Base-by-base conservation (phyloP, 495 filamentous ascomycete species). In the Clavariopsis aquatica region DNA sequence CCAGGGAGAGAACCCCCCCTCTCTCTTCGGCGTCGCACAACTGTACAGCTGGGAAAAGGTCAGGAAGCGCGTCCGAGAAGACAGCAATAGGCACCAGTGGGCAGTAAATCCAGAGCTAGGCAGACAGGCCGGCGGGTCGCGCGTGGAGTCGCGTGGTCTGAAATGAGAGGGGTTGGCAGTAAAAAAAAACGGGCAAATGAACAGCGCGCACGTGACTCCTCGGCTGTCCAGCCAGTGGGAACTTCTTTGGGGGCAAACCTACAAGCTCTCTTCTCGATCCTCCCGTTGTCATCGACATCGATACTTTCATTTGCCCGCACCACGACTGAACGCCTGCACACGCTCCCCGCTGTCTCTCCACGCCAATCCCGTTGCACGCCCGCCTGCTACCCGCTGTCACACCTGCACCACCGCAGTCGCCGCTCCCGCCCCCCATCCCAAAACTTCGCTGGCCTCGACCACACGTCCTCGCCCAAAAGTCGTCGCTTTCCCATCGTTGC, bases 361-460 rank as follows among this genome's bases (percentile, higher is more conserved):
- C 10, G 15, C 58, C 17, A 52, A n/a, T 52, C 51, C 52, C 24
- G 41, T 45, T 47, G 47, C 58, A 34, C 28, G 27, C 45, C 29
- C 41, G 9, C 46, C 46, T 31, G 10, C 57, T 5, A 4, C 19
- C 57, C 36, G 9, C 52, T 52, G 49, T 45, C 43, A 13, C 34
- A 23, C 51, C 24, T 52, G 46, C 27, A 57, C 59, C 64, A 51
- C 58, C 26, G 31, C 43, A 13, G 57, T 45, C 46, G 49, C 64
- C 13, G 58, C 49, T 58, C 29, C 59, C 53, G 43, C 65, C 49
- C 53, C 45, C 23, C 60, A 12, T 31, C 53, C 46, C 52, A 59
- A 57, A 58, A 67, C 36, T 52, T 67, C 36, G 19, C 22, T 56
- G 52, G 54, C 51, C 29, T 28, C 46, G 46, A 60, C 20, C 57